These are phyloP conservation scores for Przewalskia tangutica DNA, from an alignment of 257 asterid species.

Conservation along the genomic window DNA sequence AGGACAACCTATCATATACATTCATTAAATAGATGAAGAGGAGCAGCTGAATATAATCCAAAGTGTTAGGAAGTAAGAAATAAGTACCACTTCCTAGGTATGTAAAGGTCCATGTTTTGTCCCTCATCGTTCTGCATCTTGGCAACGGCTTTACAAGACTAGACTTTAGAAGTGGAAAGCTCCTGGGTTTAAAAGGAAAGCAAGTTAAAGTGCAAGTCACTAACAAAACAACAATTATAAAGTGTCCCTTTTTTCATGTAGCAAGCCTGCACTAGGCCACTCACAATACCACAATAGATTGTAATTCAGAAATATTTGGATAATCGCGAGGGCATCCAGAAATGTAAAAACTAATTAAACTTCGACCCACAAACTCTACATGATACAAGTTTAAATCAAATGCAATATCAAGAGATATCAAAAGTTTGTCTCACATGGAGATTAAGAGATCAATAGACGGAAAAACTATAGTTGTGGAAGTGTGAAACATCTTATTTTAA, in stretches of 20 bases:
- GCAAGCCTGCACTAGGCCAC: background rate
- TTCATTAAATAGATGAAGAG: background rate
- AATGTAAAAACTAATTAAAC: background rate
- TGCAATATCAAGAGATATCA: background rate
- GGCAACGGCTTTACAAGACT: background rate
- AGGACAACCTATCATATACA: background rate
- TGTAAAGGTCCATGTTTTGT: constrained; percentile 60
- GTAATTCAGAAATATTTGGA: background rate
- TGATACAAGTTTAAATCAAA: background rate
- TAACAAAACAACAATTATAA: background rate
- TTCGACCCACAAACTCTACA: background rate
- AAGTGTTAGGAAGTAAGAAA: background rate
- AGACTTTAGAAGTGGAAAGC: background rate
- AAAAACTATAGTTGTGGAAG: background rate
- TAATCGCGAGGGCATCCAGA: background rate
- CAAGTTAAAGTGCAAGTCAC: background rate
- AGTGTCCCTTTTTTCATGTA: background rate
- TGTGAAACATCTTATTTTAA: background rate
- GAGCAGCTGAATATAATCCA: background rate
- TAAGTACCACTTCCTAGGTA: constrained; percentile 59
- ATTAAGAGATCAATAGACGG: background rate
- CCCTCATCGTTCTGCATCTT: constrained; percentile 75
- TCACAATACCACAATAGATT: background rate
- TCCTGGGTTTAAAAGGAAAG: background rate
- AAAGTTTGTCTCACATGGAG: background rate